phyloP scores from a whole-genome alignment of 805 yeast genomes.

The Metschnikowia shivogae region DNA sequence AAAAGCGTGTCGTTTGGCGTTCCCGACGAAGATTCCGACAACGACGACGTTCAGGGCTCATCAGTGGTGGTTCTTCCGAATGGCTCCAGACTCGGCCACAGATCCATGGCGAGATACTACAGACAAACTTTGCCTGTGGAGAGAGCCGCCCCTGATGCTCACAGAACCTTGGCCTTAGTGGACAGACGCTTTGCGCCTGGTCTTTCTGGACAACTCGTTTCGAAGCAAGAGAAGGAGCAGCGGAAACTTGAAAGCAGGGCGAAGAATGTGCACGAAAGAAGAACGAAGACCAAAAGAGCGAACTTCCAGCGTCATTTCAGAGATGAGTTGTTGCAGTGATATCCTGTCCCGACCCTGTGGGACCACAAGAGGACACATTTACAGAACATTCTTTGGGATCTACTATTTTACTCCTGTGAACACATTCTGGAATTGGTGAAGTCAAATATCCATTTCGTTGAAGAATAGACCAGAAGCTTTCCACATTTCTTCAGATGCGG shows the following conservation, averaged over 20 bases:
- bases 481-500: too few relatives aligned
- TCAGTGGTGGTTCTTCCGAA: slow-evolving; percentile 56
- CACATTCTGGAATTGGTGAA: too few relatives aligned
- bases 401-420: too few relatives aligned
- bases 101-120: slow-evolving; percentile 67
- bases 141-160: slow-evolving; percentile 53
- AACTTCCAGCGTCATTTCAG: slow-evolving; percentile 50
- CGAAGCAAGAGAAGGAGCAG: slow-evolving; percentile 32
- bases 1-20: slow-evolving; percentile 27
- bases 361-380: too few relatives aligned
- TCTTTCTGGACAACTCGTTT: slow-evolving; percentile 23
- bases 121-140: slow-evolving; percentile 49
- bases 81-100: slow-evolving; percentile 78
- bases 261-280: slow-evolving; percentile 24
- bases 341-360: too few relatives aligned
- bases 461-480: too few relatives aligned
- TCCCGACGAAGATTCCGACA: slow-evolving; percentile 15
- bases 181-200: slow-evolving; percentile 53
- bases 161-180: slow-evolving; percentile 70
- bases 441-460: too few relatives aligned
- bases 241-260: slow-evolving; percentile 21
- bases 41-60: slow-evolving; percentile 12
- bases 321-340: slow-evolving; percentile 54
- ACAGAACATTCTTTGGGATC: too few relatives aligned
- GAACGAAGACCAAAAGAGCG: slow-evolving; percentile 22